phyloP scores from a whole-genome alignment of 257 asterid species.

The Apocynum venetum region DNA sequence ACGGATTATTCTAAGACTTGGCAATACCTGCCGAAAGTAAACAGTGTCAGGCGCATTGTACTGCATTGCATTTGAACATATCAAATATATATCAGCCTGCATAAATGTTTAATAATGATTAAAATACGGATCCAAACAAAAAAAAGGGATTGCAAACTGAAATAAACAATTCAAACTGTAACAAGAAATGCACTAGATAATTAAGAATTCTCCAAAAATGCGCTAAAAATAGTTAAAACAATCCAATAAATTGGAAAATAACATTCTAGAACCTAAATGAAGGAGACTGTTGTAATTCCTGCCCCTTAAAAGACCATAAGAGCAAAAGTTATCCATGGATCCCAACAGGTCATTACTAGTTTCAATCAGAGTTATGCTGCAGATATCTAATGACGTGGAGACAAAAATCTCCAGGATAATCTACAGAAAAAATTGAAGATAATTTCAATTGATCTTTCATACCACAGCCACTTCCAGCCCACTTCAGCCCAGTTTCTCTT shows the following conservation, averaged over 20 bases:
- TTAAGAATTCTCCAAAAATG: neutral
- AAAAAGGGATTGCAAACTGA: neutral
- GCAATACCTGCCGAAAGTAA: constrained; percentile 81
- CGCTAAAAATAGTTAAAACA: neutral
- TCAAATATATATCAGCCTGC: constrained; percentile 86
- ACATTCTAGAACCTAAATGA: neutral
- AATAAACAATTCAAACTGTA: neutral
- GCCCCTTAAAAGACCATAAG: neutral
- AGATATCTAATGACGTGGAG: neutral
- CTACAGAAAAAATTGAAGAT: neutral
- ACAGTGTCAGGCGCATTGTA: constrained; percentile 80
- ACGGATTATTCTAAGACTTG: constrained; percentile 7
- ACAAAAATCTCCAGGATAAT: neutral
- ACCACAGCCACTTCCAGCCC: neutral
- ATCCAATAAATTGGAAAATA: neutral
- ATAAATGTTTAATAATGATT: constrained; percentile 17
- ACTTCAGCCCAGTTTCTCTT: neutral
- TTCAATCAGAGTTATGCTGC: neutral
- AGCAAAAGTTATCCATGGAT: neutral
- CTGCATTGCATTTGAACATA: constrained; percentile 93
- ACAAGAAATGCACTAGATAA: neutral
- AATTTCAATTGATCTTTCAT: neutral
- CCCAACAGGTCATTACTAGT: neutral
- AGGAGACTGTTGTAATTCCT: neutral
- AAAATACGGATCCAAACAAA: neutral